Conservation (phyloP, 768 basidiomycete genomes). For the Lentinula raphanica region DNA sequence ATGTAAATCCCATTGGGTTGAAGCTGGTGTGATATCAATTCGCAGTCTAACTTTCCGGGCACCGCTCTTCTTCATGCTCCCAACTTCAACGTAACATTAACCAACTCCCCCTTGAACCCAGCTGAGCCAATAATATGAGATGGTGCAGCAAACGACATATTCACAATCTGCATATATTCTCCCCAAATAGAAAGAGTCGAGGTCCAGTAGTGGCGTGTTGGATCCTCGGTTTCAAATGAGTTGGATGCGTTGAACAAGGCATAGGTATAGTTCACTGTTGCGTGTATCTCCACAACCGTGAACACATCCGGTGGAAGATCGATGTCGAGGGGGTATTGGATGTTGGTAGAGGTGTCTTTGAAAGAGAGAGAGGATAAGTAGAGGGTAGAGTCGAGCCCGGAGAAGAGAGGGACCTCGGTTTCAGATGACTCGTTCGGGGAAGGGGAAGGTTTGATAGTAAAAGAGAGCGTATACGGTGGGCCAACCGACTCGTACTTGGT, state of each 20-base stretch:
- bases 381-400: conserved; percentile 29
- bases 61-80: conserved; percentile 1
- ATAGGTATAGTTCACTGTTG: conserved; percentile 30
- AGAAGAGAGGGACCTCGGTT: conserved; percentile 8
- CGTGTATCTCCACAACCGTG: conserved; percentile 32
- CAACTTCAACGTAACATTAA: conserved; percentile 14
- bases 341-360: conserved; percentile 26
- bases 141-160: conserved; percentile 42
- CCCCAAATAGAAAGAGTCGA: conserved; percentile 37
- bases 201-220: conserved; percentile 25
- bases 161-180: conserved; percentile 29
- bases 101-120: conserved; percentile 30
- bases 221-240: not conserved
- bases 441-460: conserved; percentile 31
- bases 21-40: too few relatives aligned
- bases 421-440: too few relatives aligned
- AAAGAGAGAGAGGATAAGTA: conserved; percentile 33
- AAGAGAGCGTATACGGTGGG: conserved; percentile 37
- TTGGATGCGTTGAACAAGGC: conserved; percentile 22
- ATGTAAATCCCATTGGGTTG: too few relatives aligned
- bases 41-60: too few relatives aligned
- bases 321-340: conserved; percentile 29
- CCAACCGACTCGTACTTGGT: conserved; percentile 34
- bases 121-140: conserved; percentile 27
- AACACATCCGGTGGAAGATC: conserved; percentile 22